phyloP scores from a whole-genome alignment of 345 rosid species.

The Rhizophora apiculata region DNA sequence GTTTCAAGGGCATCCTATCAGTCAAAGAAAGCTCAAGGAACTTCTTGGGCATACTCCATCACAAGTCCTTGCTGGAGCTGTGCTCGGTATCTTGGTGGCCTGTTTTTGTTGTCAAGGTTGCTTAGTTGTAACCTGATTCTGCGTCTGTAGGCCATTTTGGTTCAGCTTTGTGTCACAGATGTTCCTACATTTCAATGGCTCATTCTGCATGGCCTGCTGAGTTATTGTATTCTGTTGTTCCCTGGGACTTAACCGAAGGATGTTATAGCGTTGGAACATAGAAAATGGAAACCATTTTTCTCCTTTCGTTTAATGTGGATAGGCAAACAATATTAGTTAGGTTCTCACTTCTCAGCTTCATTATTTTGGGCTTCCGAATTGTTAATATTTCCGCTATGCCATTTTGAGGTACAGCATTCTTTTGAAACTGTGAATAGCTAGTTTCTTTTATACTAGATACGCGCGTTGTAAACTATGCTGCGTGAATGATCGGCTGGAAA shows the following conservation, averaged over 20 bases:
- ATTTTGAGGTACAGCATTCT: no score
- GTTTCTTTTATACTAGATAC: no score
- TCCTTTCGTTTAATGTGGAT: neutral
- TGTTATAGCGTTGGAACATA: neutral
- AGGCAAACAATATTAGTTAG: neutral
- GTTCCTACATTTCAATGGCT: conserved; percentile 5
- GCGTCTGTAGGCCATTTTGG: conserved; percentile 24
- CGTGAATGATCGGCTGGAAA: no score
- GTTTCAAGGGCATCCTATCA: conserved; percentile 90
- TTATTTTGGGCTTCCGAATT: no score
- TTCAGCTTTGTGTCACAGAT: neutral
- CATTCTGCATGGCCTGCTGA: conserved; percentile 11
- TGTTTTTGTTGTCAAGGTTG: conserved; percentile 65
- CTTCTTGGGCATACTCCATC: conserved; percentile 90
- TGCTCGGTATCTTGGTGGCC: conserved; percentile 73
- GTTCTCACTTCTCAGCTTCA: neutral
- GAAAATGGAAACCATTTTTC: neutral
- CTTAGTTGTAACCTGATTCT: conserved; percentile 44
- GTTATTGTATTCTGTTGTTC: conserved; percentile 10
- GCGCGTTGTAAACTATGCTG: no score
- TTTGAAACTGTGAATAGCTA: no score
- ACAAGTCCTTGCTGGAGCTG: conserved; percentile 84
- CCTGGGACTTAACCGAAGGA: neutral
- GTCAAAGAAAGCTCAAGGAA: conserved; percentile 91
- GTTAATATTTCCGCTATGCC: no score